Percentiles rank a stretch among this genome's conserved stretches.
These are phyloP conservation scores for Endotrypanum monterogeii DNA, from an alignment of 208 protist genomes.

Conservation along the genomic window DNA sequence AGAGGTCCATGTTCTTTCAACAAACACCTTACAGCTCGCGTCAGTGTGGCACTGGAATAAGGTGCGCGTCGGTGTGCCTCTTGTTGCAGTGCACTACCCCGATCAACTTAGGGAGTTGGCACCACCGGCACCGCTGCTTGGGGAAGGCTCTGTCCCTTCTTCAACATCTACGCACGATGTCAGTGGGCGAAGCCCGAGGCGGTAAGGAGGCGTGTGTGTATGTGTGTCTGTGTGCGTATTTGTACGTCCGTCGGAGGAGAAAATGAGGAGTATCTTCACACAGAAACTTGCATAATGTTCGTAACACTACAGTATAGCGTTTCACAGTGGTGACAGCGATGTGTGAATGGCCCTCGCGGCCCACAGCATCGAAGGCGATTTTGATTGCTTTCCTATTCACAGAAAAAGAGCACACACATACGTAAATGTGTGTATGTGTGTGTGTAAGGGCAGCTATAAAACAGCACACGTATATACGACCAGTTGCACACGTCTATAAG, in stretches of 20 bases:
- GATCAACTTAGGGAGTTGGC: constrained; percentile 69
- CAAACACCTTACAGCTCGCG: constrained; percentile 49
- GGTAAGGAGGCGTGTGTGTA: too few relatives aligned
- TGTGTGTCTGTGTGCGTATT: too few relatives aligned
- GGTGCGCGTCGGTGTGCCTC: constrained; percentile 8
- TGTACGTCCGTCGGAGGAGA: too few relatives aligned
- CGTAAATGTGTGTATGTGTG: background rate
- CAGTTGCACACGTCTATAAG: background rate
- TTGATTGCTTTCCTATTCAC: background rate
- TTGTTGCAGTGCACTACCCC: constrained; percentile 69
- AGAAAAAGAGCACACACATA: background rate
- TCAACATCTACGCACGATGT: background rate
- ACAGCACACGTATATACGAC: background rate
- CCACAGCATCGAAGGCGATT: background rate
- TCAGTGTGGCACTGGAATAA: constrained; percentile 68
- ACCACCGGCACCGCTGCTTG: constrained; percentile 32
- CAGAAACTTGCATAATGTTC: background rate
- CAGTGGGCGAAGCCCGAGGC: background rate
- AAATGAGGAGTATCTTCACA: background rate
- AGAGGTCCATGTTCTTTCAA: constrained; percentile 77
- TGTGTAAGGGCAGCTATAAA: too few relatives aligned
- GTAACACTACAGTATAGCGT: background rate
- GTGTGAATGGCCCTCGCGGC: background rate
- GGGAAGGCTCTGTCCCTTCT: background rate
- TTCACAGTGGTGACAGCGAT: background rate